Conservation (phyloP, 2,329 filamentous ascomycete genomes). For the Sphaerostilbella broomeana region DNA sequence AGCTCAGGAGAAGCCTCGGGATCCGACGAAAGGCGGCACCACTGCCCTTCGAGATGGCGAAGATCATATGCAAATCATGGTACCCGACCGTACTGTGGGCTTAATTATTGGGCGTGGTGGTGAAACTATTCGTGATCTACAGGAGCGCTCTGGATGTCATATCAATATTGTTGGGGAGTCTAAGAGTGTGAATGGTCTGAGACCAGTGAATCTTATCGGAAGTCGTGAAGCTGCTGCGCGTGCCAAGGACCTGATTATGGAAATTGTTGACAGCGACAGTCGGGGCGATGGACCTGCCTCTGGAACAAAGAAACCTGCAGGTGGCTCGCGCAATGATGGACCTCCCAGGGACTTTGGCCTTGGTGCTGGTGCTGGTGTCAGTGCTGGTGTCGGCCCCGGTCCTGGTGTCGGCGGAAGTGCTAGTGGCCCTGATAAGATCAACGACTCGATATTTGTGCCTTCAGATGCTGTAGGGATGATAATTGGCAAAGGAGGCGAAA, state of each 20-base stretch:
- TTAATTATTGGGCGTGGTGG: conserved; percentile 90
- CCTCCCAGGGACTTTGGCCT: conserved; percentile 30
- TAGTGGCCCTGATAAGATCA: conserved; percentile 59
- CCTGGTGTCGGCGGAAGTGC: conserved; percentile 33
- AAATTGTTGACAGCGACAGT: conserved; percentile 89
- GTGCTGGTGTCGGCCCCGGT: too few relatives aligned
- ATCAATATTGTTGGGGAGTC: conserved; percentile 93
- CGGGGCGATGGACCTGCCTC: conserved; percentile 42
- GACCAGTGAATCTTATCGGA: conserved; percentile 86
- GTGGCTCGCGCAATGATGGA: conserved; percentile 25
- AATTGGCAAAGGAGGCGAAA: conserved; percentile 89
- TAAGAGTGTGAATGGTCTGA: conserved; percentile 83
- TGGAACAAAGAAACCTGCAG: conserved; percentile 24
- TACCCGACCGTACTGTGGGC: conserved; percentile 85
- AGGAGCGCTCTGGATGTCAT: conserved; percentile 88
- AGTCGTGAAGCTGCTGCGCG: conserved; percentile 64
- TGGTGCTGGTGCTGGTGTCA: conserved; percentile 27
- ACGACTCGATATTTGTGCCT: conserved; percentile 77
- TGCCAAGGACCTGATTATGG: conserved; percentile 83
- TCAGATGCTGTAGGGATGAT: conserved; percentile 95
- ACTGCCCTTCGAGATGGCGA: conserved; percentile 66
- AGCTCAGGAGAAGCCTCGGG: conserved; percentile 35
- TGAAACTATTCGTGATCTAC: conserved; percentile 86
- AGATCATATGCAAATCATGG: conserved; percentile 87
- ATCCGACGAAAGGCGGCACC: conserved; percentile 32